Evolutionary conservation across 257 asterid genomes (phyloP).

Genomic region (Nicotiana otophora): DNA sequence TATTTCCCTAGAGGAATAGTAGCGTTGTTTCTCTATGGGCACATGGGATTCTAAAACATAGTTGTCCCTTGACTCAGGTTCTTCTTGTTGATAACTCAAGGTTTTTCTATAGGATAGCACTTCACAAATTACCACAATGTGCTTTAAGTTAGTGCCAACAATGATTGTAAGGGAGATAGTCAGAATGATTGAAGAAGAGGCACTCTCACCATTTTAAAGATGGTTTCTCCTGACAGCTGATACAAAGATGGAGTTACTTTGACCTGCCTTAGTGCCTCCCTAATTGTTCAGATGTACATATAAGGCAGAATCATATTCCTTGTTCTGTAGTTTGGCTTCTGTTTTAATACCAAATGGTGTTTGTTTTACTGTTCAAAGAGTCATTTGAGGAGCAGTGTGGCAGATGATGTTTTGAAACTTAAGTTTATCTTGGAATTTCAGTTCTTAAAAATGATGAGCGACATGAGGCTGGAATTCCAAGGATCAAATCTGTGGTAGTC

Average conservation of each 20-base stretch:
- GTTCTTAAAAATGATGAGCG: no score
- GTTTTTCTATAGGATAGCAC: background rate
- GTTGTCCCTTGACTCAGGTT: background rate
- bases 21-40: constrained; percentile 5
- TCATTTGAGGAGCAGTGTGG: no score
- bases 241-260: background rate
- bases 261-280: background rate
- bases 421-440: no score
- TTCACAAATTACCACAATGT: constrained; percentile 13
- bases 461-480: no score
- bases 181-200: constrained; percentile 13
- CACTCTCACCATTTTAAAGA: constrained; percentile 11
- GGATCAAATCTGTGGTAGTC: no score
- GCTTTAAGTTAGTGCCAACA: constrained; percentile 9
- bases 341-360: background rate
- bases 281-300: background rate
- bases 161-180: constrained; percentile 13
- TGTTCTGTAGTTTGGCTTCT: background rate
- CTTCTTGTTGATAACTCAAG: constrained; percentile 3
- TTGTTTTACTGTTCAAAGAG: no score
- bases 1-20: background rate
- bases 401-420: no score
- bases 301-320: background rate
- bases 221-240: constrained; percentile 1
- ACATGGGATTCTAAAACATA: background rate